Evolutionary conservation across 2,329 filamentous ascomycete genomes (phyloP).

Genomic region (Monilinia polystroma): DNA sequence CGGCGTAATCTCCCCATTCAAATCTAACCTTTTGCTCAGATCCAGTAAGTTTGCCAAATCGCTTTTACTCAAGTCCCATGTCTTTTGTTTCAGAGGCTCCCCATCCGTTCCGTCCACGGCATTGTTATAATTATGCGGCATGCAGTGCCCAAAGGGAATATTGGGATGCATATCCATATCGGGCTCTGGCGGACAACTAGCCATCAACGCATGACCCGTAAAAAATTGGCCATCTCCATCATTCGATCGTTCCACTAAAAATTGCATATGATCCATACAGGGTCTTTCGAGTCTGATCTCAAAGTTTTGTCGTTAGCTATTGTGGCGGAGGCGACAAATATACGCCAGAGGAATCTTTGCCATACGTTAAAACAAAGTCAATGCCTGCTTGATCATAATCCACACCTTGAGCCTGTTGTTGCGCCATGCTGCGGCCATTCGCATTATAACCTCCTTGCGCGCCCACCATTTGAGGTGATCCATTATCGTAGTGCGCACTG

Average conservation of each 20-base stretch:
- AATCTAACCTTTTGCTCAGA: slow-evolving; percentile 76
- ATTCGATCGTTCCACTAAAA: slow-evolving; percentile 62
- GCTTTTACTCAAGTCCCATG: slow-evolving; percentile 74
- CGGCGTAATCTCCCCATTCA: slow-evolving; percentile 89
- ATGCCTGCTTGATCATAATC: slow-evolving; percentile 83
- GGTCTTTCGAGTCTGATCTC: slow-evolving; percentile 76
- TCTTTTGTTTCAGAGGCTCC: slow-evolving; percentile 48
- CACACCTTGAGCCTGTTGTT: slow-evolving; percentile 45
- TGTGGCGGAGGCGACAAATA: slow-evolving; percentile 65
- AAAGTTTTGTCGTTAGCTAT: slow-evolving; percentile 47
- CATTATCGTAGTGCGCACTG: slow-evolving; percentile 3
- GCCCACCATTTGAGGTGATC: slow-evolving; percentile 3
- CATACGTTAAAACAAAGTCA: slow-evolving; percentile 90
- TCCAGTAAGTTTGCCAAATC: slow-evolving; percentile 81
- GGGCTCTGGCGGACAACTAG: slow-evolving; percentile 70
- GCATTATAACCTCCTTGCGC: not conserved
- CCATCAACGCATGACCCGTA: slow-evolving; percentile 92
- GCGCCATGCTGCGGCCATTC: slow-evolving; percentile 32
- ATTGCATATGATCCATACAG: slow-evolving; percentile 88
- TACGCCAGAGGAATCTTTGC: slow-evolving; percentile 55
- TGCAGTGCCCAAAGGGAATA: slow-evolving; percentile 53
- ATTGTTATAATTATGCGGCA: slow-evolving; percentile 24
- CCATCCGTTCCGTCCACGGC: not conserved
- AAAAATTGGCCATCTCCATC: slow-evolving; percentile 61
- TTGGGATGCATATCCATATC: slow-evolving; percentile 48